Percentiles rank a stretch among this genome's conserved stretches.
phyloP scores from a whole-genome alignment of 345 rosid species.

The Orychophragmus violaceus region DNA sequence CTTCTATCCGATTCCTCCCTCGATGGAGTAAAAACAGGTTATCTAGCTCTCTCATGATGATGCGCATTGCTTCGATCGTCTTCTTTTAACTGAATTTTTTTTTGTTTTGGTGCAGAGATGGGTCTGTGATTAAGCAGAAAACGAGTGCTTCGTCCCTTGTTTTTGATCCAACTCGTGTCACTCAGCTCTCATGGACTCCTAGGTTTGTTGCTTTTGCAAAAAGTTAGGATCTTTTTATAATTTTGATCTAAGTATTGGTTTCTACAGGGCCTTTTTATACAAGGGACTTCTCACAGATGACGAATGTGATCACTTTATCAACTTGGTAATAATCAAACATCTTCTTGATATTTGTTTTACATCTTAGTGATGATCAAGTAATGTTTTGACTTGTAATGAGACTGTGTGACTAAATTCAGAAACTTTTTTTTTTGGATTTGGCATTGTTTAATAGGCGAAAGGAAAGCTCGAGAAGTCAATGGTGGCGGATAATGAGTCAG shows the following conservation, averaged over 20 bases:
- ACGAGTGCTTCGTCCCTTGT: slow-evolving; percentile 31
- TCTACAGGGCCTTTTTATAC: slow-evolving; percentile 72
- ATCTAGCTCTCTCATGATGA: neutral
- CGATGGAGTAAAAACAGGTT: slow-evolving; percentile 34
- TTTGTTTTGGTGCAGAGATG: slow-evolving; percentile 28
- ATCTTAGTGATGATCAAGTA: neutral
- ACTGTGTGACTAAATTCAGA: neutral
- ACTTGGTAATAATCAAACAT: slow-evolving; percentile 42
- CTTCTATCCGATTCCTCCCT: slow-evolving; percentile 27
- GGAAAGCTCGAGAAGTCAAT: slow-evolving; percentile 76
- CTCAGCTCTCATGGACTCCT: slow-evolving; percentile 86
- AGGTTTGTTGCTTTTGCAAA: slow-evolving; percentile 36
- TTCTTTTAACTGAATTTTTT: neutral
- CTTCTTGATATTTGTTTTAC: neutral
- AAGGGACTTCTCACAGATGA: slow-evolving; percentile 59
- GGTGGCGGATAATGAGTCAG: slow-evolving; percentile 91
- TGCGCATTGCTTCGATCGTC: neutral
- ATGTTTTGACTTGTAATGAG: no score
- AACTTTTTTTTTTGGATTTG: neutral
- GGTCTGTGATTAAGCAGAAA: slow-evolving; percentile 44
- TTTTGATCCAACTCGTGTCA: slow-evolving; percentile 80
- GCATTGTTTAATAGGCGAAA: slow-evolving; percentile 52
- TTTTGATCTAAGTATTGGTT: neutral
- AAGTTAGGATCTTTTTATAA: neutral
- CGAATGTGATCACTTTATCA: slow-evolving; percentile 85